Percentiles rank a stretch among this genome's conserved stretches.
Evolutionary conservation across 371 early-diverging fungal species (phyloP).

Genomic region (Apophysomyces sp.): DNA sequence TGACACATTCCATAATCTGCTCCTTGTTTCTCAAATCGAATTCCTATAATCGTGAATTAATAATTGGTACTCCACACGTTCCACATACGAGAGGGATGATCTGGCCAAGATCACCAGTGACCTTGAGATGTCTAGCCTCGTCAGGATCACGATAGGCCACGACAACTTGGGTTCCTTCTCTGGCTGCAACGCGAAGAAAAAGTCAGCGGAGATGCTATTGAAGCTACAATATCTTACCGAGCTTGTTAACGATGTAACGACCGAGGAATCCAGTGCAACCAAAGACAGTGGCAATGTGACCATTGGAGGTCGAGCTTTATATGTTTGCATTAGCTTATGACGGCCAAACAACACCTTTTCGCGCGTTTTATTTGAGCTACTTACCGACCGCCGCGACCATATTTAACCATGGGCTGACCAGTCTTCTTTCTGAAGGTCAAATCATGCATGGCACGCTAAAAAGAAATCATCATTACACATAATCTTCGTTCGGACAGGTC

Average conservation of each 20-base stretch:
- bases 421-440: conserved; percentile 67
- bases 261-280: conserved; percentile 96
- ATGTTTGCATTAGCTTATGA: neutral
- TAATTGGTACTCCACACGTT: neutral
- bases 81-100: conserved; percentile 75
- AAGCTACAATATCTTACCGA: conserved; percentile 55
- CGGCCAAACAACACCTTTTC: neutral
- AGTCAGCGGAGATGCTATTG: neutral
- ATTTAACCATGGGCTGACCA: conserved; percentile 65
- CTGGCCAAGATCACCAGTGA: conserved; percentile 95
- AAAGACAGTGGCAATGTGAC: conserved; percentile 93
- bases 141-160: conserved; percentile 90
- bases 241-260: conserved; percentile 88
- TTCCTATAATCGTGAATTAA: conserved; percentile 47
- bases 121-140: conserved; percentile 86
- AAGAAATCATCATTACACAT: neutral
- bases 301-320: conserved; percentile 67
- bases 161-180: conserved; percentile 88
- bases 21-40: conserved; percentile 89
- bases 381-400: conserved; percentile 75
- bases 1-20: conserved; percentile 79
- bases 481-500: neutral
- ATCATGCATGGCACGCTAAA: conserved; percentile 68
- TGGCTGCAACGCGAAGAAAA: conserved; percentile 21
- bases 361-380: conserved; percentile 1